Percentiles rank a stretch among this genome's conserved stretches.
Evolutionary conservation across 176 grass and related monocot species (phyloP).

Genomic region (Phoenix dactylifera): DNA sequence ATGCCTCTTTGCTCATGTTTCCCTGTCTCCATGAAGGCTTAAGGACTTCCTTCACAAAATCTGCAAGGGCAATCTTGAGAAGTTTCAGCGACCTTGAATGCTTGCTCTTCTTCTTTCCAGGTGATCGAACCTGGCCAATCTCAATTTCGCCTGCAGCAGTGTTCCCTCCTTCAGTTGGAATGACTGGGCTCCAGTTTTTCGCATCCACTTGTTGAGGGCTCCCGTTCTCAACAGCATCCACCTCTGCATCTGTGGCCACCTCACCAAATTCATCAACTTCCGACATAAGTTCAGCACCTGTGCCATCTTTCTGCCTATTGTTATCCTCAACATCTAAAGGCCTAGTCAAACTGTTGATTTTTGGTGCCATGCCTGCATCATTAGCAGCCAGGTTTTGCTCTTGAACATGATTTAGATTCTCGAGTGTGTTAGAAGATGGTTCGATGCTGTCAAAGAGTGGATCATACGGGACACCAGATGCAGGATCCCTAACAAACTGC

Average conservation of each 20-base stretch:
- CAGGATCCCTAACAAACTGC: slow-evolving; percentile 21
- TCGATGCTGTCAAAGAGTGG: slow-evolving; percentile 89
- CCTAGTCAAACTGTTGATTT: slow-evolving; percentile 28
- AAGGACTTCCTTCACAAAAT: slow-evolving; percentile 95
- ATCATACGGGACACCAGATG: slow-evolving; percentile 60
- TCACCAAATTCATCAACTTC: slow-evolving; percentile 75
- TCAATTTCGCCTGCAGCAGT: slow-evolving; percentile 35
- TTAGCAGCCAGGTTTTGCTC: slow-evolving; percentile 28
- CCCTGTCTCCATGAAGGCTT: slow-evolving; percentile 95
- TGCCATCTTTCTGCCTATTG: slow-evolving; percentile 36
- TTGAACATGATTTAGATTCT: slow-evolving; percentile 49
- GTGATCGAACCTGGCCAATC: slow-evolving; percentile 40
- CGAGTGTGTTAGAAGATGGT: slow-evolving; percentile 56
- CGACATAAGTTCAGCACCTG: slow-evolving; percentile 40
- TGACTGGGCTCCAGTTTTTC: slow-evolving; percentile 50
- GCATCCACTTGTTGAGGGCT: slow-evolving; percentile 61
- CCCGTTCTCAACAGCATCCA: slow-evolving; percentile 67
- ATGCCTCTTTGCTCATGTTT: slow-evolving; percentile 94
- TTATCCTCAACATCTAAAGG: slow-evolving; percentile 34
- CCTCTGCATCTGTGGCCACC: slow-evolving; percentile 61
- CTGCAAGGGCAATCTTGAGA: slow-evolving; percentile 80
- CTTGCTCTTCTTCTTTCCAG: slow-evolving; percentile 52
- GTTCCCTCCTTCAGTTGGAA: slow-evolving; percentile 13
- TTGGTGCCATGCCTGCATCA: slow-evolving; percentile 22
- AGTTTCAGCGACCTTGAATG: slow-evolving; percentile 83